Evolutionary conservation across 179 eudicot species (phyloP), one percentile per base, ranked within the genome.

Genomic region (Spinacia oleracea): DNA sequence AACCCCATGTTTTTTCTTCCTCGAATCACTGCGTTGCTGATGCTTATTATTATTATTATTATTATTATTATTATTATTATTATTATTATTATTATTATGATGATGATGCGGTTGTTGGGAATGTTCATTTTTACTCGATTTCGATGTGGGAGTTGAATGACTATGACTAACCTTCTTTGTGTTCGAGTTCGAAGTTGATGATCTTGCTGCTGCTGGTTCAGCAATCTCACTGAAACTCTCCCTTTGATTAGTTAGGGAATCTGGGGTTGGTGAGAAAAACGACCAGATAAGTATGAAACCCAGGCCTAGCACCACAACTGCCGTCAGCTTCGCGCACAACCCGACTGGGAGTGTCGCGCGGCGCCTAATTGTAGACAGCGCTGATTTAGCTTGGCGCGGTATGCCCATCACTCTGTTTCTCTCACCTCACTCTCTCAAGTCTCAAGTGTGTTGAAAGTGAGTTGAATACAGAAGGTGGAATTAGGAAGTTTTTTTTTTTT

Each of bases 261-360:
- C 87, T 45, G 91, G 87, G 25, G 97, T 87, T 48, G 92, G 81
- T 5, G 98, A 96, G 81, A 92, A 92, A 11, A 91, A 78, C 46
- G 90, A 89, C 99, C 99, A 96, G 62, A 91, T 81, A 62, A 93
- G 79, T 18, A 96, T 81, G 80, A 96, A 96, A 83, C 97, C 92
- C 75, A 96, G 75, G 78, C 99, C 99, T 83, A 93, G 64, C 5
- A 90, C 66, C 29, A 88, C 91, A 8, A 89, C 93, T 4, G 91
- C 88, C n/a, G 92, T 88, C 79, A 92, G 64, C 86, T 93, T 93
- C 3, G 89, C 67, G 70, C 88, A 89, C 43, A 96, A 77, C 59
- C 99, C 96, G 80, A 83, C 89, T 78, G 96, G 93, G 67, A 91
- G 81, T 77, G 85, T 96, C 1, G 86, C 88, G 77, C 82, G 90